These are phyloP conservation scores for Cyberlindnera nakhonratchasimensis DNA, from an alignment of 805 yeast genomes.

Conservation along the genomic window DNA sequence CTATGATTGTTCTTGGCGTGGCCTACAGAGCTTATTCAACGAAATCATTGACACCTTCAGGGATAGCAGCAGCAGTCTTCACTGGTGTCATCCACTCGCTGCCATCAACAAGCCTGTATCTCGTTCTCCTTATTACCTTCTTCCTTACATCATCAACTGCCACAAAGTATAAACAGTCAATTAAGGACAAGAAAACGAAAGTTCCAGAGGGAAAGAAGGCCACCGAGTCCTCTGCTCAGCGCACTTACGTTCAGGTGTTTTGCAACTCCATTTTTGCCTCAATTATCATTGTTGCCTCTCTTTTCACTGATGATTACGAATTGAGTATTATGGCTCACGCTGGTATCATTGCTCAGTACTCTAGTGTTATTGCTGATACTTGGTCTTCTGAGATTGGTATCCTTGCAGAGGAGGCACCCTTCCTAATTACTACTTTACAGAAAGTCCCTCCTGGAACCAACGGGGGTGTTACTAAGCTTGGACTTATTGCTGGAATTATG, in stretches of 20 bases:
- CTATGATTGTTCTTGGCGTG: constrained; percentile 9
- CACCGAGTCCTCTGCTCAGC: constrained; percentile 29
- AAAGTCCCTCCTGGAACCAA: constrained; percentile 45
- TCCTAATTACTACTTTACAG: constrained; percentile 38
- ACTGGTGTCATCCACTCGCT: constrained; percentile 39
- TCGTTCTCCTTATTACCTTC: constrained; percentile 34
- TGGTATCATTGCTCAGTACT: constrained; percentile 35
- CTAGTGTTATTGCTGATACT: constrained; percentile 44
- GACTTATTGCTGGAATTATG: constrained; percentile 33
- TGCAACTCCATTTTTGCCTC: constrained; percentile 40
- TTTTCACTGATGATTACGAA: constrained; percentile 8
- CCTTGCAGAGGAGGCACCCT: constrained; percentile 34
- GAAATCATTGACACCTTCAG: constrained; percentile 36
- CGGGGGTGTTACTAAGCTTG: constrained; percentile 41
- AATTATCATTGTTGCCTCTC: constrained; percentile 30
- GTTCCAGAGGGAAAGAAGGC: constrained; percentile 15
- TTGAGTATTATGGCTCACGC: constrained; percentile 19
- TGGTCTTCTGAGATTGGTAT: constrained; percentile 48
- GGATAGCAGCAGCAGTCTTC: constrained; percentile 34
- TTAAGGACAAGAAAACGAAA: constrained; percentile 33
- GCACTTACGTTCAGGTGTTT: constrained; percentile 41
- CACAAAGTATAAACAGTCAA: constrained; percentile 37
- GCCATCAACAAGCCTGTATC: constrained; percentile 33
- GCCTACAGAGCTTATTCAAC: constrained; percentile 31
- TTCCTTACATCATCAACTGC: constrained; percentile 37